Evolutionary conservation across 1,139 yeast genomes (phyloP).

Genomic region (Kazachstania sp.): DNA sequence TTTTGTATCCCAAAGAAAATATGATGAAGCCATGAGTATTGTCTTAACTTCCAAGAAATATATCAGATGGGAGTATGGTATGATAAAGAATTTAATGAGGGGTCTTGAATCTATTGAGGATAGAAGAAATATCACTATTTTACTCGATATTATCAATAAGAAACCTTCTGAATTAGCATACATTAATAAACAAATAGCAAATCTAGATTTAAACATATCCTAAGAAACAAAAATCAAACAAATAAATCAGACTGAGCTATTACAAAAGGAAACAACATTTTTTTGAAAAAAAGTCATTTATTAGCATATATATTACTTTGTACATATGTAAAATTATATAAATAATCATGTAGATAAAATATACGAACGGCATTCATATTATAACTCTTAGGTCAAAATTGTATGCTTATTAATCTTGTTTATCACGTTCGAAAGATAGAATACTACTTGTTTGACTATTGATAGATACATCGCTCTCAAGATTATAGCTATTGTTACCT

Average conservation of each 20-base stretch:
- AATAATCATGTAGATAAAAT: not conserved
- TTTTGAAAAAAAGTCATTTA: not conserved
- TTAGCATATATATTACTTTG: not conserved
- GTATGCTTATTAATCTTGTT: not conserved
- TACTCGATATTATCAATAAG: constrained; percentile 23
- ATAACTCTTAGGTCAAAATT: not conserved
- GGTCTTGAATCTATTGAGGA: constrained; percentile 48
- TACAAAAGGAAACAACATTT: too few species aligned
- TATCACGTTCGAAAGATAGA: not conserved
- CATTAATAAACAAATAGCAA: constrained; percentile 13
- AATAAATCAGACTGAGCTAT: too few species aligned
- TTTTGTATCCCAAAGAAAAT: constrained; percentile 20
- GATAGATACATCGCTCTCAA: not conserved
- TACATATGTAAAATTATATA: not conserved
- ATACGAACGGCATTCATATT: not conserved
- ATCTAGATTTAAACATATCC: constrained; percentile 5
- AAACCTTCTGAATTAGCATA: constrained; percentile 12
- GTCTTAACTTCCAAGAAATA: constrained; percentile 58
- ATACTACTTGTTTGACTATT: not conserved
- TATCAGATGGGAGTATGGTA: constrained; percentile 64
- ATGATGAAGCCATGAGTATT: constrained; percentile 64
- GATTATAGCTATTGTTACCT: not conserved
- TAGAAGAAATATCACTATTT: constrained; percentile 29
- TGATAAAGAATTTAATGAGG: constrained; percentile 40
- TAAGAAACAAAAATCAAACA: not conserved